Percentiles rank a stretch among this genome's conserved stretches.
Evolutionary conservation across 225 moss, liverwort and hornwort species (phyloP).

Genomic region (Ulota crispa): DNA sequence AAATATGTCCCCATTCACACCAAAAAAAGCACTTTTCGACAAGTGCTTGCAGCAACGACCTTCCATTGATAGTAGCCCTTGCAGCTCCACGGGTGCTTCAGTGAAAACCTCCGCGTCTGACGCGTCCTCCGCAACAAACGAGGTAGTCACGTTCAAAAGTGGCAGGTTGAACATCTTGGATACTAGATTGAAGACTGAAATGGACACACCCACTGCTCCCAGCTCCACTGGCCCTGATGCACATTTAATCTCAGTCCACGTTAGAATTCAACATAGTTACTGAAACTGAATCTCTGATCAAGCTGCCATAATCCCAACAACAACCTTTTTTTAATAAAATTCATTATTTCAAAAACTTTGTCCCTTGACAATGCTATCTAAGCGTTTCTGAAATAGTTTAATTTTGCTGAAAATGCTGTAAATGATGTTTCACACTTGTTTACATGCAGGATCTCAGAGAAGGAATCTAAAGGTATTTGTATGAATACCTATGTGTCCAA

Average conservation of each 20-base stretch:
- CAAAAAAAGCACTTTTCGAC: background rate
- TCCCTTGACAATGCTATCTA: background rate
- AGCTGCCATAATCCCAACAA: background rate
- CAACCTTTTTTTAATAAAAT: background rate
- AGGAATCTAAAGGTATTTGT: background rate
- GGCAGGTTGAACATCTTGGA: slow-evolving; percentile 98
- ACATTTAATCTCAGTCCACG: background rate
- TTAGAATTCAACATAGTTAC: background rate
- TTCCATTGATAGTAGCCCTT: slow-evolving; percentile 35
- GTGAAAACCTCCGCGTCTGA: slow-evolving; percentile 43
- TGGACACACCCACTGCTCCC: slow-evolving; percentile 93
- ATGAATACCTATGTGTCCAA: slow-evolving; percentile 82
- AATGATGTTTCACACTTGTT: background rate
- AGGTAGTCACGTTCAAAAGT: slow-evolving; percentile 89
- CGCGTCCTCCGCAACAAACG: slow-evolving; percentile 93
- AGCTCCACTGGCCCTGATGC: slow-evolving; percentile 82
- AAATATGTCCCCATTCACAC: background rate
- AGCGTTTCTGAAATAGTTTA: background rate
- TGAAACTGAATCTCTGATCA: background rate
- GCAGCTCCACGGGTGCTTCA: slow-evolving; percentile 33
- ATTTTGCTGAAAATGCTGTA: background rate
- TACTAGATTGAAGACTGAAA: slow-evolving; percentile 84
- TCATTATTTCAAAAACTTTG: background rate
- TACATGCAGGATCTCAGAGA: background rate
- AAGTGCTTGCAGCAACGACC: slow-evolving; percentile 22